Evolutionary conservation across 1,284 basidiomycete genomes (phyloP), one percentile per base, ranked within the genome.

Genomic region (Pterulicium gracile): DNA sequence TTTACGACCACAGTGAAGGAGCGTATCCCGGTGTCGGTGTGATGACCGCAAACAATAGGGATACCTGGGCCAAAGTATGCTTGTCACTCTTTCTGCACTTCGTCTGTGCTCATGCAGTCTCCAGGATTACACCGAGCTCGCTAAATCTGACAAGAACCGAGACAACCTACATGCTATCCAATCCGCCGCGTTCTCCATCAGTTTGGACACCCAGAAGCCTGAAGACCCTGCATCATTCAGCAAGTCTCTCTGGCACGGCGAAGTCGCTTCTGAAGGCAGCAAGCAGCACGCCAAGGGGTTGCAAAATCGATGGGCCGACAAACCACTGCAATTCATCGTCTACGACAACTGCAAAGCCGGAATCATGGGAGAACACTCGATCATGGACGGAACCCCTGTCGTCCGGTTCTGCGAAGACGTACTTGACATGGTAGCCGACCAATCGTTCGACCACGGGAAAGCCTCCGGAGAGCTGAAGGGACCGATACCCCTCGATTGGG

Each of bases 281-380:
- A 39, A 39, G 36, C 36, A 10, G 15, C 5, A 39, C 15, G 69
- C 72, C 14, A 56, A 73, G 34, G 78, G 79, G 7, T 67, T 86
- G 22, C 72, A 73, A 27, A 85, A 84, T 53, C 75, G 85, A 39
- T 88, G 82, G 80, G 79, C 84, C 42, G 88, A 92, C 62, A 92
- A 91, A 61, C 88, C 88, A 4, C 65, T 84, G 46, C 82, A 94
- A 61, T 83, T 91, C 61, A 70, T 91, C 50, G 74, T 91, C 4
- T 87, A 77, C 54, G 83, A 89, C 58, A 89, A 92, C 56, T 78
- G 73, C 18, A 69, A 76, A 50, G 81, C 88, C 1, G 92, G 90
- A 3, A 67, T 91, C 55, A 83, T 93, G 76, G 92, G 92, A 46
- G 92, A 95, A 63, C 91, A 95, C 63, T 89, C 87, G 14, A 75